phyloP scores from a whole-genome alignment of 345 rosid species.

The Arabidopsis arenosa region DNA sequence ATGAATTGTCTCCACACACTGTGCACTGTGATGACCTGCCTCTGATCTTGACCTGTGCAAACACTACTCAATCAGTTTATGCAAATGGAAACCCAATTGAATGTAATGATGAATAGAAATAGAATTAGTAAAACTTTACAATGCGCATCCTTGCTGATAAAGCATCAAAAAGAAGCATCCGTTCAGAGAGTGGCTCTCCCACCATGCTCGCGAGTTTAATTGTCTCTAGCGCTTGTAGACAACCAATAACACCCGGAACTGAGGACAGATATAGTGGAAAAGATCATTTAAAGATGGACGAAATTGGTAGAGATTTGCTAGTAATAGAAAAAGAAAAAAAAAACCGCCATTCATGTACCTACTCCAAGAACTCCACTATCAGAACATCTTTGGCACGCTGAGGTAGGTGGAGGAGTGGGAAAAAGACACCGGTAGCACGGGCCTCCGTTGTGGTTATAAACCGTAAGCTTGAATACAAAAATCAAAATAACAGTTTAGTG shows the following conservation, averaged over 20 bases:
- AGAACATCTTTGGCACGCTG: slow-evolving; percentile 88
- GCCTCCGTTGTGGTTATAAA: slow-evolving; percentile 77
- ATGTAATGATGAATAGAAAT: slow-evolving; percentile 5
- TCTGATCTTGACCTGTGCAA: slow-evolving; percentile 78
- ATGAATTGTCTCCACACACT: slow-evolving; percentile 74
- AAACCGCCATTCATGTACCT: slow-evolving; percentile 50
- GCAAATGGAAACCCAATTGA: background rate
- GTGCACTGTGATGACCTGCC: slow-evolving; percentile 71
- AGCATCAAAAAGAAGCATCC: slow-evolving; percentile 96
- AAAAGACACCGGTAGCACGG: slow-evolving; percentile 91
- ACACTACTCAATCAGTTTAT: slow-evolving; percentile 10
- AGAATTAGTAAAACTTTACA: slow-evolving; percentile 50
- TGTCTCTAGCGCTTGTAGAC: slow-evolving; percentile 97
- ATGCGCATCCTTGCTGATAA: slow-evolving; percentile 78
- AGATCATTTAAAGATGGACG: background rate
- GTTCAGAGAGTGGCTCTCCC: slow-evolving; percentile 86
- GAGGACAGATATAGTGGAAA: slow-evolving; percentile 15
- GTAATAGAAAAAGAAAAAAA: background rate
- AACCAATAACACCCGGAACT: slow-evolving; percentile 96
- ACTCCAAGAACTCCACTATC: slow-evolving; percentile 93
- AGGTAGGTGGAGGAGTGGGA: slow-evolving; percentile 79
- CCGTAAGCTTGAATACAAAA: slow-evolving; percentile 50
- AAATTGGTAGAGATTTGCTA: background rate
- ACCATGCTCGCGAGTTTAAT: slow-evolving; percentile 80
- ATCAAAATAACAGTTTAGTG: background rate